Conservation (phyloP, 768 basidiomycete genomes). For the Clathrus columnatus region DNA sequence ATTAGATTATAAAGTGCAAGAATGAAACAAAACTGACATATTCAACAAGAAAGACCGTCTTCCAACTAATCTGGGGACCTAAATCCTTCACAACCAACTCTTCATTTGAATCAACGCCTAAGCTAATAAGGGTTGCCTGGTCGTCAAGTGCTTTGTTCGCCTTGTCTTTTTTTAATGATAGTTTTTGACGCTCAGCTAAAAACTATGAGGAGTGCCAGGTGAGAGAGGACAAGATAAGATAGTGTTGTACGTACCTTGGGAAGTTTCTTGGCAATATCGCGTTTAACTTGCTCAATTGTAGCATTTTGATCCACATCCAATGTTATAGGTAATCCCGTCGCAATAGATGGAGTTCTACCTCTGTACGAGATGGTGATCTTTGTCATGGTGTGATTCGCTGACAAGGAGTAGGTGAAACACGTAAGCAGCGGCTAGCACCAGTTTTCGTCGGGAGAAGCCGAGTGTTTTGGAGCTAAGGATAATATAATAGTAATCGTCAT, state of each 20-base stretch:
- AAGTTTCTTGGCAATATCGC: constrained; percentile 44
- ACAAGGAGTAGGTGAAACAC: neutral
- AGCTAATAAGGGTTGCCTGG: constrained; percentile 46
- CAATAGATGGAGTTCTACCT: constrained; percentile 37
- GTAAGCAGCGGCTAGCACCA: neutral
- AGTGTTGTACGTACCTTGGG: constrained; percentile 44
- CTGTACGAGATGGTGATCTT: constrained; percentile 42
- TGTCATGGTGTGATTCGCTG: constrained; percentile 33
- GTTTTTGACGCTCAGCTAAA: constrained; percentile 59
- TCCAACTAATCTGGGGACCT: constrained; percentile 84
- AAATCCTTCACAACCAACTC: constrained; percentile 80
- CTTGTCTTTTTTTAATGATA: constrained; percentile 54
- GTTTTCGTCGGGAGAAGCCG: neutral
- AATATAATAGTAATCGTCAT: neutral
- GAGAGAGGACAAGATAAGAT: constrained; percentile 11
- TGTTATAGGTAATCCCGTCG: constrained; percentile 42
- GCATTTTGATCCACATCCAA: constrained; percentile 41
- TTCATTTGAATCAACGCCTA: constrained; percentile 50
- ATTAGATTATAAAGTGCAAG: neutral
- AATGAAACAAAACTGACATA: constrained; percentile 54
- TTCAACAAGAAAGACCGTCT: constrained; percentile 86
- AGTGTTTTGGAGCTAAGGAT: neutral
- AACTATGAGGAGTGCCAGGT: constrained; percentile 43
- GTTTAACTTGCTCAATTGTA: constrained; percentile 65
- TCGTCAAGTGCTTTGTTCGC: constrained; percentile 47